These are phyloP conservation scores for Geranium rotundifolium DNA, from an alignment of 345 rosid genomes.

Conservation along the genomic window DNA sequence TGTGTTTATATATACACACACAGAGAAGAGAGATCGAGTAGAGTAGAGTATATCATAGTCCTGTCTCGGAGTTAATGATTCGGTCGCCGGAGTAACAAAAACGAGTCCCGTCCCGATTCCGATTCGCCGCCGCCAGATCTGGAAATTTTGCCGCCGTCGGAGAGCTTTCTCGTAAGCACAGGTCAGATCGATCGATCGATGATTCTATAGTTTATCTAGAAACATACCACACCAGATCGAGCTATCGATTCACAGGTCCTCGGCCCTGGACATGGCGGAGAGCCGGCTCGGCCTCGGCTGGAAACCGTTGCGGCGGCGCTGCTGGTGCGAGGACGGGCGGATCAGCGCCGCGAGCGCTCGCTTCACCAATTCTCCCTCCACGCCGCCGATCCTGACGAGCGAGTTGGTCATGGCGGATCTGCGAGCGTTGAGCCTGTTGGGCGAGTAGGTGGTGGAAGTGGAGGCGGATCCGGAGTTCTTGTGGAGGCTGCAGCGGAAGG, in stretches of 20 bases:
- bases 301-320: constrained; percentile 40
- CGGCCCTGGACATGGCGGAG: constrained; percentile 32
- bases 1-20: constrained; percentile 7
- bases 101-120: constrained; percentile 6
- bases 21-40: background rate
- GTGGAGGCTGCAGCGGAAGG: constrained; percentile 72
- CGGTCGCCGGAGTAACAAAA: constrained; percentile 6
- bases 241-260: constrained; percentile 8
- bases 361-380: constrained; percentile 55
- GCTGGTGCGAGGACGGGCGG: constrained; percentile 44
- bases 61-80: constrained; percentile 1
- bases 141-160: constrained; percentile 1
- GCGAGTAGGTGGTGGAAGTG: constrained; percentile 13
- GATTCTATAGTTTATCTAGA: too few relatives aligned
- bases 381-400: constrained; percentile 54
- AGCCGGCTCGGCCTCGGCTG: constrained; percentile 71
- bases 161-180: background rate
- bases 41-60: background rate
- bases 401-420: constrained; percentile 76
- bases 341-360: constrained; percentile 43
- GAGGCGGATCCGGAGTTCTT: constrained; percentile 19
- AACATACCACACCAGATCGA: background rate
- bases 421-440: constrained; percentile 45
- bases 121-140: constrained; percentile 7
- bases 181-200: too few relatives aligned